Evolutionary conservation across 2,329 filamentous ascomycete species (phyloP).

Genomic region (Fusarium foetens): DNA sequence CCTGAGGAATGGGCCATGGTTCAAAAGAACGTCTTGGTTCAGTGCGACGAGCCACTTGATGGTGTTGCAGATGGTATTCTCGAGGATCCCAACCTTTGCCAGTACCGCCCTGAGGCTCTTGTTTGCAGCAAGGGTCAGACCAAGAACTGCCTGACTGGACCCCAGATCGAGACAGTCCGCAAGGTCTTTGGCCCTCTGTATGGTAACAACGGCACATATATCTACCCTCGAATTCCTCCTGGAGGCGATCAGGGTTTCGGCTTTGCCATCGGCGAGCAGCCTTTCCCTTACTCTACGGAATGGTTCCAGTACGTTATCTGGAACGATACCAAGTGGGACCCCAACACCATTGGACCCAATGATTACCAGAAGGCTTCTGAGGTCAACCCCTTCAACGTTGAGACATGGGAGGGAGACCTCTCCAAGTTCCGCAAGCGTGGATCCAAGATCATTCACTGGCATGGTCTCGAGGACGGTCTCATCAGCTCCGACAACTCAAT

Average conservation of each 20-base stretch:
- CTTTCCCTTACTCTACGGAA: conserved; percentile 24
- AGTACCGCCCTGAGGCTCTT: conserved; percentile 55
- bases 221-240: conserved; percentile 31
- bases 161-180: conserved; percentile 21
- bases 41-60: conserved; percentile 61
- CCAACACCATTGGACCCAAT: conserved; percentile 44
- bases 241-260: conserved; percentile 46
- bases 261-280: conserved; percentile 14
- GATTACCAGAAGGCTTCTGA: conserved; percentile 53
- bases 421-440: conserved; percentile 52
- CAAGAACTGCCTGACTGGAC: conserved; percentile 10
- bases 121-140: conserved; percentile 46
- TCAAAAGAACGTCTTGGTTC: conserved; percentile 54
- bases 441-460: conserved; percentile 59
- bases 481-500: conserved; percentile 41
- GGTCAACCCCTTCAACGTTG: conserved; percentile 23
- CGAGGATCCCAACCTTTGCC: conserved; percentile 57
- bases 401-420: conserved; percentile 53
- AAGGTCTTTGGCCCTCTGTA: conserved; percentile 30
- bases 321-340: conserved; percentile 49
- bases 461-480: conserved; percentile 49
- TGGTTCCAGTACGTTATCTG: conserved; percentile 55
- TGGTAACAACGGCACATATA: conserved; percentile 45
- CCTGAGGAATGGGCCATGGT: conserved; percentile 54
- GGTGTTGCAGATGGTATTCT: conserved; percentile 62